These are phyloP conservation scores for Coemansia sp. DNA, from an alignment of 192 early-diverging fungal species.

Conservation along the genomic window DNA sequence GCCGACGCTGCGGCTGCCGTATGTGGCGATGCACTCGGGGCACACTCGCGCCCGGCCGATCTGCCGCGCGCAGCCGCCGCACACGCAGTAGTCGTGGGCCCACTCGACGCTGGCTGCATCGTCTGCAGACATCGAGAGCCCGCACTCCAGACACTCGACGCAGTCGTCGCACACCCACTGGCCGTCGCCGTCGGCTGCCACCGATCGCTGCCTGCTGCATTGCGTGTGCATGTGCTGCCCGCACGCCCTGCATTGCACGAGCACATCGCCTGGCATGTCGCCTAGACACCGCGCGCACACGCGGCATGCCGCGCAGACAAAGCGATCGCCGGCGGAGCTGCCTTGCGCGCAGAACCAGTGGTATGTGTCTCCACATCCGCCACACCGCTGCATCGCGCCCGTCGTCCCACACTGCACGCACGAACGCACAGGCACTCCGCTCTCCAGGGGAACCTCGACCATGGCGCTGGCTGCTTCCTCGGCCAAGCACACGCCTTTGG, in stretches of 20 bases:
- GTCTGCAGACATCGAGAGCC: constrained; percentile 16
- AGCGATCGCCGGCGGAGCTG: constrained; percentile 1
- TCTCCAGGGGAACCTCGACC: not conserved
- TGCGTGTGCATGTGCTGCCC: constrained; percentile 18
- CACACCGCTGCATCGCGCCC: constrained; percentile 31
- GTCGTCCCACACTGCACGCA: constrained; percentile 42
- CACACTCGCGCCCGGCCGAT: constrained; percentile 60
- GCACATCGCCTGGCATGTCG: not conserved
- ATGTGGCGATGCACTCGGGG: constrained; percentile 59
- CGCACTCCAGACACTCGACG: constrained; percentile 47
- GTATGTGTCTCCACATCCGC: constrained; percentile 56
- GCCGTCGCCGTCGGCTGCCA: constrained; percentile 20
- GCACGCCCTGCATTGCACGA: constrained; percentile 24
- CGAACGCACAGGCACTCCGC: constrained; percentile 2
- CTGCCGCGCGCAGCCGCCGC: constrained; percentile 57
- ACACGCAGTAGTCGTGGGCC: constrained; percentile 57
- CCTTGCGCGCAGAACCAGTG: constrained; percentile 49
- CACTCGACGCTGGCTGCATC: constrained; percentile 22
- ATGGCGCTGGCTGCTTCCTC: not conserved
- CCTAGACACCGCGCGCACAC: constrained; percentile 35
- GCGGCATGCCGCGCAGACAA: constrained; percentile 43
- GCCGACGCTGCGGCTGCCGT: constrained; percentile 54
- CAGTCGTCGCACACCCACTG: constrained; percentile 50
- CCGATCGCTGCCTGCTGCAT: constrained; percentile 27
- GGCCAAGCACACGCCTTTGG: not conserved